Evolutionary conservation across 805 yeast genomes (phyloP), one percentile per base, ranked within the genome.

Genomic region (Ogataea nonfermentans): DNA sequence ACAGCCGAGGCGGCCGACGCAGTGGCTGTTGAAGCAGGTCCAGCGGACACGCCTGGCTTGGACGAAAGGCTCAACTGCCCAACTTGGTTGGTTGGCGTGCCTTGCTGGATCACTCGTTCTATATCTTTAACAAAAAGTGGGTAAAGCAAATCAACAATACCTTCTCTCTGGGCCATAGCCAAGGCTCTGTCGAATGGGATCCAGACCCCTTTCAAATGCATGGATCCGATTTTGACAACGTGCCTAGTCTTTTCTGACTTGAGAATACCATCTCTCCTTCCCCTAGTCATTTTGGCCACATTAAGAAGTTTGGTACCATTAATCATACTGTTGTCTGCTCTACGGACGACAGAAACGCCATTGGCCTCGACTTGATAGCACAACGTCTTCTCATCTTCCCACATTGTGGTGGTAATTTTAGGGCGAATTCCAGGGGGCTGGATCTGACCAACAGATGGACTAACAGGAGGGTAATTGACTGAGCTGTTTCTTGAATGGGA

Each of bases 141-240:
- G 50, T 75, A 75, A 29, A 75, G 57, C 19, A 70, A 59, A 47
- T 75, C 80, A 22, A 74, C 77, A 40, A 75, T 78, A 12, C 78
- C 78, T 56, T 79, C 84, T 37, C 79, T 67, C 55, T 78, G 79
- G 10, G 83, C 83, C 71, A 79, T 70, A 29, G 79, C 79, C 27
- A 78, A 60, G 3, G 84, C 84, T 44, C 84, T 64, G 53, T 79
- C 84, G 57, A 79, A 79, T 4, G 85, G 84, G 33, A 79, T 78
- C 85, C 85, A 79, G 19, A 79, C 84, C 24, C 85, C 85, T 55
- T 79, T 79, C 48, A 79, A 63, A 54, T 79, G 81, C 83, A 79
- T 78, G 10, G 81, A 74, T n/a, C 85, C 85, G 53, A 79, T 77
- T 58, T 79, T 79, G 19, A 79, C 84, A 29, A 79, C 84, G 51